Conservation (phyloP, 2,329 filamentous ascomycete species). For the Botrytis elliptica region DNA sequence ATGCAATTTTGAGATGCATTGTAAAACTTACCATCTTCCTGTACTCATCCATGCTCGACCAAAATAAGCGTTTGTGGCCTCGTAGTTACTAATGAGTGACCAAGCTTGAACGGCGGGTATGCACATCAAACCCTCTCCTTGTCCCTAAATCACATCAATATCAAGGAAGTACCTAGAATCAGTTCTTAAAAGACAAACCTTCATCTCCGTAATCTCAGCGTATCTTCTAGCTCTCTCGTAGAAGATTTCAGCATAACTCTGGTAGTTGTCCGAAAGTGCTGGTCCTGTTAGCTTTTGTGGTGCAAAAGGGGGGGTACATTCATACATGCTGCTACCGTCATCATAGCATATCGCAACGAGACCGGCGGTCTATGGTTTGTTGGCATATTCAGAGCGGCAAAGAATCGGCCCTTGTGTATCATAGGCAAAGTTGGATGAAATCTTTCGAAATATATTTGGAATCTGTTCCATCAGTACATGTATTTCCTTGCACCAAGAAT, state of each 20-base stretch:
- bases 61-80: conserved; percentile 83
- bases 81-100: conserved; percentile 71
- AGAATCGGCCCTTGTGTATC: conserved; percentile 73
- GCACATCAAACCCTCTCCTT: conserved; percentile 75
- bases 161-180: neutral
- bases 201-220: conserved; percentile 80
- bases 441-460: conserved; percentile 72
- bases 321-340: conserved; percentile 68
- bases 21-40: conserved; percentile 52
- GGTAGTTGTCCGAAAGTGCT: conserved; percentile 68
- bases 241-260: conserved; percentile 70
- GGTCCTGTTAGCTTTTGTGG: neutral
- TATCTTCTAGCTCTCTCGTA: conserved; percentile 83
- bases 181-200: conserved; percentile 43
- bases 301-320: neutral
- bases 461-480: conserved; percentile 46
- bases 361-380: conserved; percentile 78
- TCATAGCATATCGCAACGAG: conserved; percentile 82
- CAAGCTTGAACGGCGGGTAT: conserved; percentile 80
- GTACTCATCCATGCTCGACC: conserved; percentile 82
- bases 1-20: neutral
- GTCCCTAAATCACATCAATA: conserved; percentile 50
- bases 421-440: conserved; percentile 73
- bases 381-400: conserved; percentile 68
- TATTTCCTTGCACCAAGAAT: neutral